Evolutionary conservation across 169 alveolate species (phyloP).

Genomic region (Cryptosporidium sp.): DNA sequence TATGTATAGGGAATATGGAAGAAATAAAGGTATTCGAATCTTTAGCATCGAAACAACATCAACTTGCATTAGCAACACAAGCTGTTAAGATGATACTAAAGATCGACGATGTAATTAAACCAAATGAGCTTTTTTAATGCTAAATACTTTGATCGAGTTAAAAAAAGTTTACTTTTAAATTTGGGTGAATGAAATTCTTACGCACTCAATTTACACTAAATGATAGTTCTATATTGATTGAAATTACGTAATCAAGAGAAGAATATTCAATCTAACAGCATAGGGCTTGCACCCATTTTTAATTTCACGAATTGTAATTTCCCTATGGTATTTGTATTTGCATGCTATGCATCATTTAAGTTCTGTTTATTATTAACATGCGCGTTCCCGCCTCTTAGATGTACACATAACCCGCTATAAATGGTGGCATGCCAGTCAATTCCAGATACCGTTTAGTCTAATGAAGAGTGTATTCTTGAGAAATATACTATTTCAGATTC

Average conservation of each 20-base stretch:
- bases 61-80: slow-evolving; percentile 97
- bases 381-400: slow-evolving; percentile 47
- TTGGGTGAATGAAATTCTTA: neutral
- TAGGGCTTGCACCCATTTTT: slow-evolving; percentile 7
- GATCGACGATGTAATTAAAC: slow-evolving; percentile 97
- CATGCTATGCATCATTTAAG: neutral
- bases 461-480: slow-evolving; percentile 58
- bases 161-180: neutral
- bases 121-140: slow-evolving; percentile 79
- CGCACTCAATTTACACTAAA: neutral
- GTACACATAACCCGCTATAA: slow-evolving; percentile 63
- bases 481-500: slow-evolving; percentile 11
- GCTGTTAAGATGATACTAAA: slow-evolving; percentile 98
- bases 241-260: neutral
- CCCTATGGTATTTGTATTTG: neutral
- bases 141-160: neutral
- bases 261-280: neutral
- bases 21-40: slow-evolving; percentile 94
- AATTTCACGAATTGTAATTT: neutral
- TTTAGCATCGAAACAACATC: slow-evolving; percentile 92
- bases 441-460: slow-evolving; percentile 75
- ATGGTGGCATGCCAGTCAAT: slow-evolving; percentile 72
- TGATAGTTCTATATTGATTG: neutral
- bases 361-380: neutral
- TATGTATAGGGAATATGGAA: slow-evolving; percentile 90